These are phyloP conservation scores for Gynostemma pentaphyllum DNA, from an alignment of 306 rosid species.

Conservation along the genomic window DNA sequence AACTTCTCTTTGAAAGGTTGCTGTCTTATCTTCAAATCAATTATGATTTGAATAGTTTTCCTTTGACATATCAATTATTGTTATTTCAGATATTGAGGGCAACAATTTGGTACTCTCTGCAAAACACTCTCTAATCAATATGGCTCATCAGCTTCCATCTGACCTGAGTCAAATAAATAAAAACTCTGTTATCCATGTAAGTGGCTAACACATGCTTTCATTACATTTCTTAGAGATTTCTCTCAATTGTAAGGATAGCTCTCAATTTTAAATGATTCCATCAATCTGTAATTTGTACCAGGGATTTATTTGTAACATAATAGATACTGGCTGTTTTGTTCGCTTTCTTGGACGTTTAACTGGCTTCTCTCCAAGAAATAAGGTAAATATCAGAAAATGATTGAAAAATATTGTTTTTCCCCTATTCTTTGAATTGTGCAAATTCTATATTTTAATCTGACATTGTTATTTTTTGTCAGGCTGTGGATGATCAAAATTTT, in stretches of 20 bases:
- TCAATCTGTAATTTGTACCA: slow-evolving; percentile 20
- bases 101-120: slow-evolving; percentile 68
- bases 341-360: slow-evolving; percentile 89
- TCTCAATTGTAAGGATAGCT: too few species aligned
- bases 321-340: slow-evolving; percentile 88
- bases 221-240: background rate
- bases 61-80: background rate
- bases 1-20: background rate
- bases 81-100: slow-evolving; percentile 42
- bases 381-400: slow-evolving; percentile 29
- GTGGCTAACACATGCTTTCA: slow-evolving; percentile 7
- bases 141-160: slow-evolving; percentile 53
- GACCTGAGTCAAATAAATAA: slow-evolving; percentile 54
- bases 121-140: slow-evolving; percentile 64
- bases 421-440: background rate
- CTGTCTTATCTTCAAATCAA: background rate
- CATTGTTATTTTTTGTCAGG: slow-evolving; percentile 33
- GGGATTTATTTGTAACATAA: slow-evolving; percentile 86
- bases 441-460: background rate
- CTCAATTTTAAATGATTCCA: background rate
- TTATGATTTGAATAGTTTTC: background rate
- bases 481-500: slow-evolving; percentile 49
- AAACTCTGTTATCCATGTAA: slow-evolving; percentile 73
- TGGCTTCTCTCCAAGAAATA: slow-evolving; percentile 71
- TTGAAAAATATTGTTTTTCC: background rate